These are phyloP conservation scores for Trichoderma atroviride DNA, from an alignment of 2,329 filamentous ascomycete genomes.

Conservation along the genomic window DNA sequence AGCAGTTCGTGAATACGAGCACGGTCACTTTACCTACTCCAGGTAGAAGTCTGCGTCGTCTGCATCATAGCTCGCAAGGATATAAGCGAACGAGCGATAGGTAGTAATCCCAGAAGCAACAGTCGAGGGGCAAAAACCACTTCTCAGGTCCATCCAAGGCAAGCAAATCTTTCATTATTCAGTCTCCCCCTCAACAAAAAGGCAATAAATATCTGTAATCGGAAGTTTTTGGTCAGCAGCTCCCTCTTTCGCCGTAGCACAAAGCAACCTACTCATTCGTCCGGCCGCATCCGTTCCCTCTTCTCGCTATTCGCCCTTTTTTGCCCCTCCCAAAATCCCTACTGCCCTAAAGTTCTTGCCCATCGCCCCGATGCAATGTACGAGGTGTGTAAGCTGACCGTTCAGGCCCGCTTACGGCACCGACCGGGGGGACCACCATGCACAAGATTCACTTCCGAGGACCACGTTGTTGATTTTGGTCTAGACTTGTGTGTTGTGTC, in stretches of 20 bases:
- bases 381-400: slow-evolving; percentile 23
- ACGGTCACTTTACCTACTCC: not conserved
- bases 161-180: too few relatives aligned
- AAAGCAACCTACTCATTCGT: not conserved
- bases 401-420: slow-evolving; percentile 6
- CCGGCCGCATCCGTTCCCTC: not conserved
- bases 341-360: not conserved
- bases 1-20: not conserved
- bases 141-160: not conserved
- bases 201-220: not conserved
- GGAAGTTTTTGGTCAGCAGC: not conserved
- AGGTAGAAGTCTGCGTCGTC: not conserved
- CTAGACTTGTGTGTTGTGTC: not conserved
- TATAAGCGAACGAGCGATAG: not conserved
- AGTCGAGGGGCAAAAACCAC: not conserved
- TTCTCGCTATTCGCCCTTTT: not conserved
- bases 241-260: not conserved
- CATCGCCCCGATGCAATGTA: not conserved
- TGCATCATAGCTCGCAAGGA: not conserved
- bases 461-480: not conserved
- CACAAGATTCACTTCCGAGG: not conserved
- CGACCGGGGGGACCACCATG: not conserved
- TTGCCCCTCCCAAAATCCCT: not conserved
- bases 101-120: not conserved
- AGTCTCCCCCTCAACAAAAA: not conserved